These are phyloP conservation scores for Colletotrichum echinochloae DNA, from an alignment of 2,329 filamentous ascomycete genomes.

Conservation along the genomic window DNA sequence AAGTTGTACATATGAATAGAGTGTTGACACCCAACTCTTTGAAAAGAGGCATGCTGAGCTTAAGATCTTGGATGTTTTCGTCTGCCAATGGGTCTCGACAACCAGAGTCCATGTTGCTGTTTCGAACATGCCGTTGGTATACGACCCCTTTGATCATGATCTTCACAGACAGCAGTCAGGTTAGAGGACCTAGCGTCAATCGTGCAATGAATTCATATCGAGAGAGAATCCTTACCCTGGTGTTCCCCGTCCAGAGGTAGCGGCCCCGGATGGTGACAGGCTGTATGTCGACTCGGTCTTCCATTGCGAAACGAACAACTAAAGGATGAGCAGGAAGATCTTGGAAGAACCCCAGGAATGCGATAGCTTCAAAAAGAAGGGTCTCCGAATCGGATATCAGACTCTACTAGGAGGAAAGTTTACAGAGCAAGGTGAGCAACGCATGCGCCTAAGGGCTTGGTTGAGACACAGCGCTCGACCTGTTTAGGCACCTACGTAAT, in stretches of 20 bases:
- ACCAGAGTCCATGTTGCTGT: neutral
- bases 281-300: neutral
- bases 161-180: neutral
- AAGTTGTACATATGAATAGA: neutral
- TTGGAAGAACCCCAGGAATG: neutral
- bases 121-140: neutral
- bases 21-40: neutral
- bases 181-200: neutral
- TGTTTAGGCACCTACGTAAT: neutral
- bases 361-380: neutral
- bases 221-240: neutral
- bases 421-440: neutral
- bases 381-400: neutral
- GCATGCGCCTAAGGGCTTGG: neutral
- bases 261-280: neutral
- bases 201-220: neutral
- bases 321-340: neutral
- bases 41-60: neutral
- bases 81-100: neutral
- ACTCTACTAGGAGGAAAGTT: neutral
- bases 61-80: neutral
- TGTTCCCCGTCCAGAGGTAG: neutral
- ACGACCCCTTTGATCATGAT: neutral
- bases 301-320: neutral
- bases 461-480: neutral